phyloP scores from a whole-genome alignment of 805 yeast genomes.

The Candida khao-thaluensis region DNA sequence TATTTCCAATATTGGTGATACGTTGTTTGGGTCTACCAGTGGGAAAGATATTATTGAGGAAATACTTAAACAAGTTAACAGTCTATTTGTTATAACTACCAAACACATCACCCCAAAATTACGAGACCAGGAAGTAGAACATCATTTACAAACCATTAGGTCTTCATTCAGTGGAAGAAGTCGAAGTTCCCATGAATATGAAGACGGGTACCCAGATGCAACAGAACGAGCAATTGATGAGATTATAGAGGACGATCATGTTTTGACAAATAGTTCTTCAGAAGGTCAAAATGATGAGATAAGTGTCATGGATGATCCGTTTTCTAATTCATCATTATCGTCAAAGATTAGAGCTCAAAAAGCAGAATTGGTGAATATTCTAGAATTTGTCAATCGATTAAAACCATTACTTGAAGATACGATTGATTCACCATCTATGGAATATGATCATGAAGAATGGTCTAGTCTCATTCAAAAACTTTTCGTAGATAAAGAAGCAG shows the following conservation, averaged over 20 bases:
- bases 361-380: conserved; percentile 19
- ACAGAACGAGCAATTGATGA: background rate
- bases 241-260: background rate
- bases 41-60: conserved; percentile 10
- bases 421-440: conserved; percentile 39
- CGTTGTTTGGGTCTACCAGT: conserved; percentile 33
- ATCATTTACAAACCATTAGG: conserved; percentile 2
- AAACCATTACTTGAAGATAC: conserved; percentile 33
- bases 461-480: conserved; percentile 9
- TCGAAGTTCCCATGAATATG: background rate
- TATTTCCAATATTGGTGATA: conserved; percentile 70
- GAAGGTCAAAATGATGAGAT: background rate
- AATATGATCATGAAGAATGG: conserved; percentile 58
- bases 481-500: conserved; percentile 1
- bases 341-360: conserved; percentile 9
- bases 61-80: conserved; percentile 9
- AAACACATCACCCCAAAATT: background rate
- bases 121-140: background rate
- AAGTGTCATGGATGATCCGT: background rate
- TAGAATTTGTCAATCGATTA: conserved; percentile 29
- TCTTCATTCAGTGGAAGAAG: conserved; percentile 3
- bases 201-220: background rate
- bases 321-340: conserved; percentile 1
- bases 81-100: conserved; percentile 7
- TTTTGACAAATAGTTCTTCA: background rate